Evolutionary conservation across 1,139 yeast genomes (phyloP).

Genomic region (Sugiyamaella neomexicana): DNA sequence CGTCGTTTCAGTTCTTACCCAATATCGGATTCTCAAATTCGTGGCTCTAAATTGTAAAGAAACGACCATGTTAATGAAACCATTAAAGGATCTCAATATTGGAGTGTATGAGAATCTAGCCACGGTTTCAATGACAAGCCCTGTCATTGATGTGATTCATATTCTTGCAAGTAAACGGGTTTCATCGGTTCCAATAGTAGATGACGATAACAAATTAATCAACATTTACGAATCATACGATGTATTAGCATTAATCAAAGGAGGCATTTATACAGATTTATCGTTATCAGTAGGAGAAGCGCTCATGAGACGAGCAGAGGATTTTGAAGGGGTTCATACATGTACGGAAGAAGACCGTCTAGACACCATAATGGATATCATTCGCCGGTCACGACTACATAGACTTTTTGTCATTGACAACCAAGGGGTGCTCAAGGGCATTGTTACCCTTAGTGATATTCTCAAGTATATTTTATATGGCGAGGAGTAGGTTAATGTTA

Average conservation of each 20-base stretch:
- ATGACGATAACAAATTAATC: slow-evolving; percentile 67
- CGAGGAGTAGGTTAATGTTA: slow-evolving; percentile 37
- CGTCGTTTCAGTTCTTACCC: slow-evolving; percentile 93
- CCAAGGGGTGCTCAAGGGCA: slow-evolving; percentile 72
- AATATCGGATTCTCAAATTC: slow-evolving; percentile 91
- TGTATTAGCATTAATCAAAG: slow-evolving; percentile 86
- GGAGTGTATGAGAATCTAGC: slow-evolving; percentile 62
- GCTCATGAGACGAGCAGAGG: slow-evolving; percentile 88
- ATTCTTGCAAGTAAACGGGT: slow-evolving; percentile 75
- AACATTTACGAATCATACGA: slow-evolving; percentile 97
- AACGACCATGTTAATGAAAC: slow-evolving; percentile 78
- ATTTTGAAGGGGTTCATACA: slow-evolving; percentile 96
- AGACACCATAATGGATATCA: slow-evolving; percentile 90
- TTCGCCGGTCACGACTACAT: slow-evolving; percentile 86
- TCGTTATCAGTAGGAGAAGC: slow-evolving; percentile 96
- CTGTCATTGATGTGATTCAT: slow-evolving; percentile 92
- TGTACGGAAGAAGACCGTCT: slow-evolving; percentile 87
- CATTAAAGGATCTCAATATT: slow-evolving; percentile 67
- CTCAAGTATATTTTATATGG: slow-evolving; percentile 77
- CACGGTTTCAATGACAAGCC: slow-evolving; percentile 87
- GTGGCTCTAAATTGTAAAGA: slow-evolving; percentile 96
- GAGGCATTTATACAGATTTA: slow-evolving; percentile 90
- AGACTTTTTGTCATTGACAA: slow-evolving; percentile 90
- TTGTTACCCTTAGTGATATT: slow-evolving; percentile 89
- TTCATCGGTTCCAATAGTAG: slow-evolving; percentile 90